These are phyloP conservation scores for Candida schatavii DNA, from an alignment of 805 yeast species.

Conservation along the genomic window DNA sequence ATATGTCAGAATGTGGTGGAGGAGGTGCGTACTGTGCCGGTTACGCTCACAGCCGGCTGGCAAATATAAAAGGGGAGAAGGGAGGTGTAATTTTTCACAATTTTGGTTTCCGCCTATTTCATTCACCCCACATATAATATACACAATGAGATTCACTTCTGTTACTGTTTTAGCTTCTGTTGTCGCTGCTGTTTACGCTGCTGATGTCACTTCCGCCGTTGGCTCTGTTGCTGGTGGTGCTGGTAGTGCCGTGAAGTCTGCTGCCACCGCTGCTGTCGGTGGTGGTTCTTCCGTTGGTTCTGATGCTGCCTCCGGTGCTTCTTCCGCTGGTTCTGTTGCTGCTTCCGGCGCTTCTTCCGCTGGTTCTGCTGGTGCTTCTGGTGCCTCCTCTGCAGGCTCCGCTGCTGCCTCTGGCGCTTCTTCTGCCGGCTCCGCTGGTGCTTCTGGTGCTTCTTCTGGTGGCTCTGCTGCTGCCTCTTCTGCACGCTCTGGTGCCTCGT, in stretches of 20 bases:
- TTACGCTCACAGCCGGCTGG: no score
- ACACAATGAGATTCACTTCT: background rate
- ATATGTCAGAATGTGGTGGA: background rate
- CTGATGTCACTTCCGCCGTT: background rate
- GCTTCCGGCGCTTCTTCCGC: background rate
- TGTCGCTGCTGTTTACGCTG: background rate
- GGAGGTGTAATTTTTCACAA: background rate
- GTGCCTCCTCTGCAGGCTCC: slow-evolving; percentile 6
- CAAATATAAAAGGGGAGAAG: background rate
- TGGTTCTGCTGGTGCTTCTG: background rate
- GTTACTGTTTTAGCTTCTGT: background rate
- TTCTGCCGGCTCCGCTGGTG: slow-evolving; percentile 4
- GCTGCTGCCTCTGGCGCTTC: slow-evolving; percentile 4
- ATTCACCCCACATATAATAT: background rate
- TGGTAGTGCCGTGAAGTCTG: slow-evolving; percentile 1
- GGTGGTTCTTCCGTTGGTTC: slow-evolving; percentile 1
- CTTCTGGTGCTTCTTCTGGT: slow-evolving; percentile 9
- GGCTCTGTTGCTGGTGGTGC: slow-evolving; percentile 3
- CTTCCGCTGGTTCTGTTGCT: slow-evolving; percentile 5
- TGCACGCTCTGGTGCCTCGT: slow-evolving; percentile 9
- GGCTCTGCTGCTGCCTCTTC: slow-evolving; percentile 3
- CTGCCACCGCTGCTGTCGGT: slow-evolving; percentile 9
- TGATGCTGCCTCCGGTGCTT: background rate
- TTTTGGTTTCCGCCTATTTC: background rate
- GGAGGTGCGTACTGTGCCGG: no score